Conservation (phyloP, 1,139 yeast genomes). For the Protomyces gravidus region DNA sequence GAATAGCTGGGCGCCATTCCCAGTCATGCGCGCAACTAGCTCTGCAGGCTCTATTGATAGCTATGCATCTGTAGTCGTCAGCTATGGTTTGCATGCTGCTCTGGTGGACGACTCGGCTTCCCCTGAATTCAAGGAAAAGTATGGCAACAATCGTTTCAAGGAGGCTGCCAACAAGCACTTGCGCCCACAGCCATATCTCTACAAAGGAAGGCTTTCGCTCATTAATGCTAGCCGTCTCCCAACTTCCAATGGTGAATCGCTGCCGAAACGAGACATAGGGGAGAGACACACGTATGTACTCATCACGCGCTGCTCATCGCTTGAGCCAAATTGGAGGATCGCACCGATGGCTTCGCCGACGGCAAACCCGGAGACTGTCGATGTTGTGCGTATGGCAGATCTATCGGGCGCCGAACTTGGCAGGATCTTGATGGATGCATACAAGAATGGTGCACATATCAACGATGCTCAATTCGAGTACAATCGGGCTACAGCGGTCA, state of each 20-base stretch:
- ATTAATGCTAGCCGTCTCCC: slow-evolving; percentile 2
- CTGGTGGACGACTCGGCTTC: slow-evolving; percentile 11
- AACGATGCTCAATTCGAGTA: slow-evolving; percentile 17
- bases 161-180: slow-evolving; percentile 23
- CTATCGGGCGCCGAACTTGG: slow-evolving; percentile 16
- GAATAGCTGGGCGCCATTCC: slow-evolving; percentile 10
- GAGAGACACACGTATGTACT: slow-evolving; percentile 17
- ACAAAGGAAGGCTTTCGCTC: slow-evolving; percentile 3
- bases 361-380: slow-evolving; percentile 4
- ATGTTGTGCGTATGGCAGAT: slow-evolving; percentile 21
- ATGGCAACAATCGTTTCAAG: slow-evolving; percentile 14
- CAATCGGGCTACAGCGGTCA: slow-evolving; percentile 3
- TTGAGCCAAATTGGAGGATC: slow-evolving; percentile 18
- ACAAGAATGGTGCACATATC: slow-evolving; percentile 22
- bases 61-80: slow-evolving; percentile 22
- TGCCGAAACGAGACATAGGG: not conserved
- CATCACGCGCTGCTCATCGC: slow-evolving; percentile 21
- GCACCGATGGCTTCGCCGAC: slow-evolving; percentile 22
- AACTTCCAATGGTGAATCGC: not conserved
- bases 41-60: not conserved
- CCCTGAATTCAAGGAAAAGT: slow-evolving; percentile 7
- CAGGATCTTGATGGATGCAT: slow-evolving; percentile 19
- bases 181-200: slow-evolving; percentile 13
- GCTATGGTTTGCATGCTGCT: slow-evolving; percentile 21
- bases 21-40: slow-evolving; percentile 12